A percentile compares a stretch with the other conserved stretches of the same genome.
phyloP scores from a whole-genome alignment of 768 basidiomycete species.

The Amyloporia xantha region DNA sequence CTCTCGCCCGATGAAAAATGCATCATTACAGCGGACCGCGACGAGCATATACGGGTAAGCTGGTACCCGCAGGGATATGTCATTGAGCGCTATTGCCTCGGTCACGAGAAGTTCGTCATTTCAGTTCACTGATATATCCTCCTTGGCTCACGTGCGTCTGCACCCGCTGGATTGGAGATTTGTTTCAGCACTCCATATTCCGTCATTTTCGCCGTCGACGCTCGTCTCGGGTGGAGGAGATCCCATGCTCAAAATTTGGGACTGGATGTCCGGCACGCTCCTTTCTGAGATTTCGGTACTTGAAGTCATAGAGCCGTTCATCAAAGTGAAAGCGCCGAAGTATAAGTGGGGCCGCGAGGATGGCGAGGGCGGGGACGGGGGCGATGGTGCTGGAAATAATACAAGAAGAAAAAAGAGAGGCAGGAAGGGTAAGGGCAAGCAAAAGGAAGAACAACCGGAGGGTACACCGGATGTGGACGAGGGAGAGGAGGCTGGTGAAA shows the following conservation, averaged over 20 bases:
- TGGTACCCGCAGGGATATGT: slow-evolving; percentile 82
- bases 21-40: slow-evolving; percentile 87
- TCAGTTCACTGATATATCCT: background rate
- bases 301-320: slow-evolving; percentile 29
- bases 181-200: slow-evolving; percentile 77
- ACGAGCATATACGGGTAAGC: slow-evolving; percentile 92
- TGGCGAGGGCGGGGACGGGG: slow-evolving; percentile 19
- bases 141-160: no score
- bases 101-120: slow-evolving; percentile 66
- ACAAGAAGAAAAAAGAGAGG: slow-evolving; percentile 12
- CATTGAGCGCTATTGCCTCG: slow-evolving; percentile 84
- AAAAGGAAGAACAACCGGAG: slow-evolving; percentile 17
- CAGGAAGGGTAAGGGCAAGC: slow-evolving; percentile 16
- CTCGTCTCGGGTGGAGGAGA: slow-evolving; percentile 92
- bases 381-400: slow-evolving; percentile 14
- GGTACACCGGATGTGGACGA: slow-evolving; percentile 26
- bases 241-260: slow-evolving; percentile 66
- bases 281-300: slow-evolving; percentile 46
- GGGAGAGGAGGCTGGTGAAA: slow-evolving; percentile 24
- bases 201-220: slow-evolving; percentile 32
- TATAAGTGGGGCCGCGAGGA: slow-evolving; percentile 23
- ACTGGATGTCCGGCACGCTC: slow-evolving; percentile 62
- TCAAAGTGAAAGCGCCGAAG: slow-evolving; percentile 31
- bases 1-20: slow-evolving; percentile 61
- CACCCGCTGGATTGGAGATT: slow-evolving; percentile 48